phyloP scores from a whole-genome alignment of 2,329 filamentous ascomycete genomes.

The Botrytis deweyae region DNA sequence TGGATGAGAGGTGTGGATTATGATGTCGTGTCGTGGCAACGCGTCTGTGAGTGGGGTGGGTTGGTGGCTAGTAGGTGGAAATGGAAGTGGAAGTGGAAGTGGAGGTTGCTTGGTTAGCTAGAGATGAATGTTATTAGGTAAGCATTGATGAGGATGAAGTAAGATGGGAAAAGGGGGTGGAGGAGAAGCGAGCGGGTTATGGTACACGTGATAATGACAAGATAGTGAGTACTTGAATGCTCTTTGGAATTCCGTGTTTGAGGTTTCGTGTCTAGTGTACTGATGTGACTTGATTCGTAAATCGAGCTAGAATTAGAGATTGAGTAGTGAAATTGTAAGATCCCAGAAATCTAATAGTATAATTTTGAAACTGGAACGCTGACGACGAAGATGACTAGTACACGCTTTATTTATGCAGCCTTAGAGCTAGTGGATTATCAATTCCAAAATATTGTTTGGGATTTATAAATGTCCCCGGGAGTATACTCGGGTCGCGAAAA shows the following conservation, averaged over 20 bases:
- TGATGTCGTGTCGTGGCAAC: constrained; percentile 5
- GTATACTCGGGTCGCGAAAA: background rate
- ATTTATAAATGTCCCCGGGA: background rate
- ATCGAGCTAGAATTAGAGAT: background rate
- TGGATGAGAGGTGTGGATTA: background rate
- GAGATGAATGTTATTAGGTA: background rate
- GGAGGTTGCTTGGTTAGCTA: background rate
- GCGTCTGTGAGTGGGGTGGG: background rate
- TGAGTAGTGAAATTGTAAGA: background rate
- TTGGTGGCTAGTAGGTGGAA: background rate
- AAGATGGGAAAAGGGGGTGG: background rate
- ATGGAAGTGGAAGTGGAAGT: background rate
- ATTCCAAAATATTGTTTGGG: background rate
- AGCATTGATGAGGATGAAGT: background rate
- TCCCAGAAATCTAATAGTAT: background rate
- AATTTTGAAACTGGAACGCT: background rate
- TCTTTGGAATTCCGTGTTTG: background rate
- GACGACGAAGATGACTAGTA: background rate
- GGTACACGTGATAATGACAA: background rate
- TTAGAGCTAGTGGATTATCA: background rate
- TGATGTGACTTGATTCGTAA: background rate
- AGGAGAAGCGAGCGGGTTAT: background rate
- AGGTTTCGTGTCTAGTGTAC: background rate
- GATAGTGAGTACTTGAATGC: background rate
- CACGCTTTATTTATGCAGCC: background rate